A percentile compares a stretch with the other conserved stretches of the same genome.
phyloP scores from a whole-genome alignment of 352 stramenopile genomes.

The Pythium coloratum region DNA sequence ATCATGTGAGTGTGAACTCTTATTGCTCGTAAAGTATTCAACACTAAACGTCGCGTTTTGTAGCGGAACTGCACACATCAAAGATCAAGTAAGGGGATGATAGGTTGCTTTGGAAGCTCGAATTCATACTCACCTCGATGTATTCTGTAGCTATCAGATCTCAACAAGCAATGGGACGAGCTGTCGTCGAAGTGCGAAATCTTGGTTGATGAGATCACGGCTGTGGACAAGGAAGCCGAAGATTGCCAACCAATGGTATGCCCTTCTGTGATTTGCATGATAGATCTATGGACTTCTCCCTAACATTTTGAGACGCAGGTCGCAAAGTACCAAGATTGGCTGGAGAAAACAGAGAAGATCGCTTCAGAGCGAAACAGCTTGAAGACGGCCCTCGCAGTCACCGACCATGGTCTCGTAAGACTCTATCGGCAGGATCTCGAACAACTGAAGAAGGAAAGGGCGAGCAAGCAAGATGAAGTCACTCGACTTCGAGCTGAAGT shows the following conservation, averaged over 20 bases:
- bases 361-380: background rate
- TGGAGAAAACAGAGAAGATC: conserved; percentile 19
- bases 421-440: background rate
- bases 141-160: conserved; percentile 10
- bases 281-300: no score
- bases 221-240: conserved; percentile 18
- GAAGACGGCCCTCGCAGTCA: background rate
- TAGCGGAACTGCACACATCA: conserved; percentile 24
- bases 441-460: background rate
- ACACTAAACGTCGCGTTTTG: background rate
- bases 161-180: conserved; percentile 12
- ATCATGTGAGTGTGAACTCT: conserved; percentile 25
- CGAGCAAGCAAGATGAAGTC: background rate
- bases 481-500: background rate
- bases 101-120: no score
- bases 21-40: background rate
- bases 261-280: no score
- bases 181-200: background rate
- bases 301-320: conserved; percentile 11
- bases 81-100: conserved; percentile 18
- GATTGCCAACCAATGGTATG: conserved; percentile 19
- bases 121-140: background rate
- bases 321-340: conserved; percentile 24
- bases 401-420: conserved; percentile 7
- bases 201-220: conserved; percentile 6